phyloP scores from a whole-genome alignment of 148 eudicot genomes.

The Vaccinium myrtillus region DNA sequence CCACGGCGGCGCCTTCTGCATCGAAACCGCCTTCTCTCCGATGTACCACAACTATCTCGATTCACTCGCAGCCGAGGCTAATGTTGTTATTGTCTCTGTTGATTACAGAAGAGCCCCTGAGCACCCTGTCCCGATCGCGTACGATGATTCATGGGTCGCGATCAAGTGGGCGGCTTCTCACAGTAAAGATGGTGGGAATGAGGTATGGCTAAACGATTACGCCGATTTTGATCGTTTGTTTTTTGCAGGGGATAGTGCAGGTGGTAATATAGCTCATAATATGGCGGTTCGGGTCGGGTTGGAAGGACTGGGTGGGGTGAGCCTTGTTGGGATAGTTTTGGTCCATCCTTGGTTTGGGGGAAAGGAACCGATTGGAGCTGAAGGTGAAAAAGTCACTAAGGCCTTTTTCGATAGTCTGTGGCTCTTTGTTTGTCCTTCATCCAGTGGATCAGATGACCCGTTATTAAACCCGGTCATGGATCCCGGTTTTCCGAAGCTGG shows the following conservation, averaged over 20 bases:
- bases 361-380: not conserved
- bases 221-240: constrained; percentile 1
- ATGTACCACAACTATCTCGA: constrained; percentile 23
- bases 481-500: constrained; percentile 19
- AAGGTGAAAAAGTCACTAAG: not conserved
- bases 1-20: constrained; percentile 34
- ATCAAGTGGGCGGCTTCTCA: constrained; percentile 12
- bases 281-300: constrained; percentile 12
- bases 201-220: not conserved
- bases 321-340: constrained; percentile 9
- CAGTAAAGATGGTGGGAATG: not conserved
- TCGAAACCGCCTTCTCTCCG: constrained; percentile 20
- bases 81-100: not conserved
- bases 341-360: constrained; percentile 9
- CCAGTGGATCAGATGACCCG: constrained; percentile 26
- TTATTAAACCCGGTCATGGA: constrained; percentile 31
- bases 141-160: constrained; percentile 4
- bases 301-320: constrained; percentile 1
- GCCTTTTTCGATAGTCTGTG: constrained; percentile 6
- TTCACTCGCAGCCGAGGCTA: constrained; percentile 20
- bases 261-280: constrained; percentile 23
- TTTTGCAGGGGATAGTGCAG: constrained; percentile 25
- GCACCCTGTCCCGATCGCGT: not conserved
- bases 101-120: constrained; percentile 17
- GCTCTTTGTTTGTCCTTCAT: constrained; percentile 17